phyloP scores from a whole-genome alignment of 2,329 filamentous ascomycete genomes.

The Pezicula carpinea region DNA sequence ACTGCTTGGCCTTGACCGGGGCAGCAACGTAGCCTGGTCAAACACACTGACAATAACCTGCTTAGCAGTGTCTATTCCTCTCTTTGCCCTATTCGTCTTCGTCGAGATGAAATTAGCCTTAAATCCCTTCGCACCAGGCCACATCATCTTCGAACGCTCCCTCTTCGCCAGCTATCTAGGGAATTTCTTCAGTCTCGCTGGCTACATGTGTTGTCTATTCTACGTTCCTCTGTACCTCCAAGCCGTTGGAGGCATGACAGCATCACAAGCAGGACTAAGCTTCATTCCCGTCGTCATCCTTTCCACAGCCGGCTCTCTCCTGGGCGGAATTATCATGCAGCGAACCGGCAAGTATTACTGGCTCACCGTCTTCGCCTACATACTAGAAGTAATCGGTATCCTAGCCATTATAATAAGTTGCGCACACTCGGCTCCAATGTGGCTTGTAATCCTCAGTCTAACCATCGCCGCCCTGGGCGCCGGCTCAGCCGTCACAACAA shows the following conservation, averaged over 20 bases:
- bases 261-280: constrained; percentile 58
- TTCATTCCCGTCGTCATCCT: constrained; percentile 62
- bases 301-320: constrained; percentile 60
- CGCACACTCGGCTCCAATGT: constrained; percentile 43
- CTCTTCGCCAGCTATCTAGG: constrained; percentile 64
- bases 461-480: constrained; percentile 44
- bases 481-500: constrained; percentile 63
- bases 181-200: constrained; percentile 68
- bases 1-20: constrained; percentile 66
- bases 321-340: constrained; percentile 63
- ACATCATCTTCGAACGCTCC: constrained; percentile 63
- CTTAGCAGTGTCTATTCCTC: constrained; percentile 47
- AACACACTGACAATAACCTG: constrained; percentile 52
- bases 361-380: constrained; percentile 57
- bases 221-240: constrained; percentile 78
- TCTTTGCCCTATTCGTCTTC: constrained; percentile 63
- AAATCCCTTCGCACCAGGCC: constrained; percentile 71
- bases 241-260: constrained; percentile 59
- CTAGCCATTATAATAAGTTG: constrained; percentile 52
- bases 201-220: constrained; percentile 44
- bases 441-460: constrained; percentile 53
- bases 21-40: constrained; percentile 67
- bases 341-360: constrained; percentile 67
- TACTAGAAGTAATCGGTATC: constrained; percentile 48
- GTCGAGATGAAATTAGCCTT: constrained; percentile 64